Evolutionary conservation across 345 rosid genomes (phyloP).

Genomic region (Lepidium africanum): DNA sequence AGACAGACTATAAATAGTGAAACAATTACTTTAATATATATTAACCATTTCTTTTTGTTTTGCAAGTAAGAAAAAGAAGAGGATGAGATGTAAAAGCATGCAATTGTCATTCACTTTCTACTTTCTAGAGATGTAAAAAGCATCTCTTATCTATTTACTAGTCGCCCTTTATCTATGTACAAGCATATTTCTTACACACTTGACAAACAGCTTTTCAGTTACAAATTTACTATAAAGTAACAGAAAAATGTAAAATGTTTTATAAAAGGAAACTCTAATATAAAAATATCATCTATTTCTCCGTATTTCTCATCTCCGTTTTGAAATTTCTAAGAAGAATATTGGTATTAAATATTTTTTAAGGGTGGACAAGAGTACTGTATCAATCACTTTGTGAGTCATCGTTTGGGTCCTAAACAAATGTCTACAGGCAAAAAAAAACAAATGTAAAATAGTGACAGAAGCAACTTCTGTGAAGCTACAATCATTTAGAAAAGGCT

Average conservation of each 20-base stretch:
- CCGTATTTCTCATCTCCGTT: no score
- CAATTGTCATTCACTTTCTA: neutral
- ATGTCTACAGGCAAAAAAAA: neutral
- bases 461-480: constrained; percentile 18
- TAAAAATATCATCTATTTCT: no score
- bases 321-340: no score
- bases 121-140: neutral
- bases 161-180: neutral
- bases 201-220: neutral
- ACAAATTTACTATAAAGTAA: neutral
- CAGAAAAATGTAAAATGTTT: neutral
- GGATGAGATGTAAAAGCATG: neutral
- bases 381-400: neutral
- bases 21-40: neutral
- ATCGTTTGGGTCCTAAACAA: neutral
- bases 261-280: neutral
- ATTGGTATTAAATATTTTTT: neutral
- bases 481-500: neutral
- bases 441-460: neutral
- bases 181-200: neutral
- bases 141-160: neutral
- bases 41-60: neutral
- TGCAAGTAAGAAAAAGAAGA: neutral
- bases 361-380: neutral
- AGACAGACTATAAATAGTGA: neutral